These are phyloP conservation scores for Puccinia horiana DNA, from an alignment of 1,284 basidiomycete species.

Conservation along the genomic window DNA sequence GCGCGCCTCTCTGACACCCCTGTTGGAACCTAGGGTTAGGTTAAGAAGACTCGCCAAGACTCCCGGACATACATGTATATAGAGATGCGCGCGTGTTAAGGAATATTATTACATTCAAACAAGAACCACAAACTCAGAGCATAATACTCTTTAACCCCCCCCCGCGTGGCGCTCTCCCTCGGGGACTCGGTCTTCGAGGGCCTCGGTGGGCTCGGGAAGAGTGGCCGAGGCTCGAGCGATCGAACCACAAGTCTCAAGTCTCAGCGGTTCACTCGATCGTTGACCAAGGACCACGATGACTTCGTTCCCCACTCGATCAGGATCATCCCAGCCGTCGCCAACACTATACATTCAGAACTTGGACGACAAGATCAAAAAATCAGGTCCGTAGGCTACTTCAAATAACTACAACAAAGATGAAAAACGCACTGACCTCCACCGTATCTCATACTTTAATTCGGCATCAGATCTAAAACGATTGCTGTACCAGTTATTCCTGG, in stretches of 20 bases:
- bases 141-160: too few relatives aligned
- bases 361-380: conserved; percentile 90
- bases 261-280: not conserved
- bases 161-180: too few relatives aligned
- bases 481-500: conserved; percentile 85
- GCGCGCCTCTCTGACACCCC: too few relatives aligned
- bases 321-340: conserved; percentile 54
- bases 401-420: not conserved
- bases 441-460: not conserved
- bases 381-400: conserved; percentile 60
- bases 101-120: too few relatives aligned
- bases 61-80: too few relatives aligned
- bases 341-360: conserved; percentile 94
- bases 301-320: conserved; percentile 6
- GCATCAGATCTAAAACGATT: conserved; percentile 72
- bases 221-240: not conserved
- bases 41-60: too few relatives aligned
- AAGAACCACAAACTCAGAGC: too few relatives aligned
- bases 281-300: conserved; percentile 7
- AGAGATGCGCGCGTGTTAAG: too few relatives aligned
- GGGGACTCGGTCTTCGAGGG: not conserved
- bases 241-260: not conserved
- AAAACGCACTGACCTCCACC: not conserved
- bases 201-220: not conserved
- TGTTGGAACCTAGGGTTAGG: too few relatives aligned